Base-by-base conservation (phyloP, 148 eudicot genomes). In the Selenicereus undatus region DNA sequence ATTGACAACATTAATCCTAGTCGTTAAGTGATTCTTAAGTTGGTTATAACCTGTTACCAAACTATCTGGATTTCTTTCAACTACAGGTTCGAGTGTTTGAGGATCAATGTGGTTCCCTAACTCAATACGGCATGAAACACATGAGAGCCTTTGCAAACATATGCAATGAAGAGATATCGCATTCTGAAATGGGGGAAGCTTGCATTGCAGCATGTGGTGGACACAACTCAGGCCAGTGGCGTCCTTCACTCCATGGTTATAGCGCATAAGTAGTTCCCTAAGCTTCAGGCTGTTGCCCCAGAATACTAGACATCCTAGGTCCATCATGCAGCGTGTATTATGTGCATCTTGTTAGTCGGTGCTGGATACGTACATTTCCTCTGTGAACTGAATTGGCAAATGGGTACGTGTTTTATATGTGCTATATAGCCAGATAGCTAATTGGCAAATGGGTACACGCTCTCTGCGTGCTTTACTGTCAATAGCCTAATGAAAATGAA, bases 41-140 rank as follows among this genome's bases (percentile, higher is more conserved):
- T 54, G 60, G 17, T 16, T 54, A 54, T 54, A 54, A 54, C 60
- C 66, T 7, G 3, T 7, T 7, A 60, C 26, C 26, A 24, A 64
- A 27, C 27, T 66, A 12, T 18, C 2, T 66, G 3, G 27, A 66
- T 27, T 66, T 26, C 2, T 32, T 32, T 45, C 21, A 0, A 2
- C 9, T 64, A 21, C 82, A 95, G 99, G 97, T 95, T 4, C 90
- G 88, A 10, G 27, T 87, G 29, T 97, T 94, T 48, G 99, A 97
- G 89, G 69, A 79, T n/a, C 88, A 90, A n/a, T 97, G 99, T 36
- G 99, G 98, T 10, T 84, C 91, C 26, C 71, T 97, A 74, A 91
- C 97, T 22, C 97, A 94, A 43, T 97, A 97, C 27, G 99, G 99
- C 60, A 94, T 94, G 99, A 97, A 92, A 79, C 94, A 94, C 74